These are phyloP conservation scores for Crithidia expoeki DNA, from an alignment of 208 protist genomes.

Conservation along the genomic window DNA sequence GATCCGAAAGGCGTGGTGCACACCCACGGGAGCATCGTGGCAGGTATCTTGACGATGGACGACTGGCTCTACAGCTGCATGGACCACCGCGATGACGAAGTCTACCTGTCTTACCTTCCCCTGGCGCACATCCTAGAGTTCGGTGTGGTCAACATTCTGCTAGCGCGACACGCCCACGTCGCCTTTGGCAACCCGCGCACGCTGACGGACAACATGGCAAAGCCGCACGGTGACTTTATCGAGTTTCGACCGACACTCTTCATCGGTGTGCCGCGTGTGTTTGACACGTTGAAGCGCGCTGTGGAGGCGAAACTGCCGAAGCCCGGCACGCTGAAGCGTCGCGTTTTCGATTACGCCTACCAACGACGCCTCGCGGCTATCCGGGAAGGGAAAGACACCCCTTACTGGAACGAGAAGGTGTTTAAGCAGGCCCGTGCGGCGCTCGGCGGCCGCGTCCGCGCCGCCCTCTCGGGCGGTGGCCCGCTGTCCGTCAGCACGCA, in stretches of 20 bases:
- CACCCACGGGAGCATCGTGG: constrained; percentile 71
- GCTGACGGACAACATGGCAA: constrained; percentile 63
- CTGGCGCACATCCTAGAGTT: constrained; percentile 95
- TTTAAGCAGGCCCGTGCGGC: constrained; percentile 59
- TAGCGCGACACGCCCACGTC: constrained; percentile 57
- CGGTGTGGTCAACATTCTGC: constrained; percentile 69
- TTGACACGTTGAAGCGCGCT: constrained; percentile 76
- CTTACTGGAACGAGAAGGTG: constrained; percentile 83
- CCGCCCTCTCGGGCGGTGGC: constrained; percentile 78
- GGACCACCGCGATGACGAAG: constrained; percentile 2
- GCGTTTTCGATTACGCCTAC: constrained; percentile 84
- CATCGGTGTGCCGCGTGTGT: constrained; percentile 87
- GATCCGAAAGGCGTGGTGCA: constrained; percentile 91
- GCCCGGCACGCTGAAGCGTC: constrained; percentile 55
- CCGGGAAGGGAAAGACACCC: constrained; percentile 73
- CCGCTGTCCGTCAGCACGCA: constrained; percentile 70
- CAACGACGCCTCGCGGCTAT: constrained; percentile 56
- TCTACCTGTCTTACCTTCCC: constrained; percentile 89
- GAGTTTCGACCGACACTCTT: constrained; percentile 54
- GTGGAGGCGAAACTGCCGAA: constrained; percentile 72
- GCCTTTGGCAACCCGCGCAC: constrained; percentile 81
- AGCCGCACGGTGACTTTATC: constrained; percentile 85
- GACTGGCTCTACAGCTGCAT: constrained; percentile 16
- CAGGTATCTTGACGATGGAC: constrained; percentile 50
- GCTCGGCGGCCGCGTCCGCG: constrained; percentile 64